Base-by-base conservation (phyloP, 1,139 yeast genomes). In the Hyphopichia pseudoburtonii region DNA sequence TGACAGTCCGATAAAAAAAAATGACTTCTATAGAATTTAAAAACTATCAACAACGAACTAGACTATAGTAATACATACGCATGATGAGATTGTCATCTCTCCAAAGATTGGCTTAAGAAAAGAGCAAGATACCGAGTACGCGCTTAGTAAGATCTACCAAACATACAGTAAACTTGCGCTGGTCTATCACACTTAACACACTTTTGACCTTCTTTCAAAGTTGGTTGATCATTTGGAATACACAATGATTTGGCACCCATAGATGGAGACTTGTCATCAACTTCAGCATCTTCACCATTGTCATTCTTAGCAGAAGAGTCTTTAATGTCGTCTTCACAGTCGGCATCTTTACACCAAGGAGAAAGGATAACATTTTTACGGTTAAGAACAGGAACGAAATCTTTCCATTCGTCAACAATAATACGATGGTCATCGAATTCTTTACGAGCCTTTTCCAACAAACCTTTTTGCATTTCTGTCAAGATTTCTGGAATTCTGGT, bases 211-310 rank as follows among this genome's bases (percentile, higher is more conserved):
- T 65, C 71, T 64, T 79, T 78, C 64, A 90, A 77, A 52, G 70
- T 77, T 44, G 96, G 96, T 73, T 90, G 97, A 33, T 87, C 86
- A 57, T 82, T 82, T 48, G 98, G 98, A 64, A 90, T 89, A 78
- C 99, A 94, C 66, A 94, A 76, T 15, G 96, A 85, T 74, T 94
- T 94, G 51, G 99, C 99, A 58, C 99, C 99, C 99, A 94, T 94
- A 42, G 95, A 83, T 57, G 98, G 98, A 19, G 98, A 89, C 66
- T 86, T 86, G 54, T 92, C 98, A 60, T 94, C 99, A 36, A 76
- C 86, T 58, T 86, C 96, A 56, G 79, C 87, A 37, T 84, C 94
- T 46, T 80, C 88, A 44, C 87, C 90, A 51, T 86, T 82, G 50
- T 80, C 82, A 57, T 81, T 85, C 62, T 79, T 83, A 25, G 96